These are phyloP conservation scores for Chaetoceros tenuissimus DNA, from an alignment of 108 stramenopile species.

Conservation along the genomic window DNA sequence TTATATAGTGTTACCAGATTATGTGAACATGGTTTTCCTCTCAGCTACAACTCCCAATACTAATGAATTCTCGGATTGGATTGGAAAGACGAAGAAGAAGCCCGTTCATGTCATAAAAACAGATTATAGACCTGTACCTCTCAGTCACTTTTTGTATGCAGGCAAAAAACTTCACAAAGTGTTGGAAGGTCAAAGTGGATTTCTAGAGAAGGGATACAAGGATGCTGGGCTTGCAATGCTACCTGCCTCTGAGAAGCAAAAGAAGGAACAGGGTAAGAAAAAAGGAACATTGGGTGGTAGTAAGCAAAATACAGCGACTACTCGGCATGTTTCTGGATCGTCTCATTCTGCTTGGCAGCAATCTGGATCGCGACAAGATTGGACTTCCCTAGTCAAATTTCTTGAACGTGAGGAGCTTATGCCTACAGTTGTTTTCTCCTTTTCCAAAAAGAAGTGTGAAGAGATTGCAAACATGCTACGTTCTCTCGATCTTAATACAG, in stretches of 20 bases:
- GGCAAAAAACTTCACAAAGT: slow-evolving; percentile 76
- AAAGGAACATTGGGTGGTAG: slow-evolving; percentile 27
- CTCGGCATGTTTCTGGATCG: slow-evolving; percentile 33
- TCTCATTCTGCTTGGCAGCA: slow-evolving; percentile 65
- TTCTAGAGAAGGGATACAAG: slow-evolving; percentile 63
- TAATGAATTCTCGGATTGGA: slow-evolving; percentile 94
- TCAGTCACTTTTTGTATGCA: slow-evolving; percentile 87
- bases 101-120: slow-evolving; percentile 90
- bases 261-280: slow-evolving; percentile 28
- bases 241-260: slow-evolving; percentile 34
- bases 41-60: slow-evolving; percentile 97
- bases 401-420: slow-evolving; percentile 82
- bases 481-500: slow-evolving; percentile 81
- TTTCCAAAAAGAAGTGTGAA: slow-evolving; percentile 96
- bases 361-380: slow-evolving; percentile 69
- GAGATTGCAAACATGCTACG: slow-evolving; percentile 83
- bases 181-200: slow-evolving; percentile 71
- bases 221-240: slow-evolving; percentile 65
- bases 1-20: slow-evolving; percentile 90
- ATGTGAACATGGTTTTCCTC: slow-evolving; percentile 90
- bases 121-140: slow-evolving; percentile 88
- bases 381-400: slow-evolving; percentile 69
- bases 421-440: slow-evolving; percentile 97
- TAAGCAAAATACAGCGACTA: slow-evolving; percentile 14
- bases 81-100: slow-evolving; percentile 82